These are phyloP conservation scores for Microcos paniculata DNA, from an alignment of 345 rosid genomes.

Conservation along the genomic window DNA sequence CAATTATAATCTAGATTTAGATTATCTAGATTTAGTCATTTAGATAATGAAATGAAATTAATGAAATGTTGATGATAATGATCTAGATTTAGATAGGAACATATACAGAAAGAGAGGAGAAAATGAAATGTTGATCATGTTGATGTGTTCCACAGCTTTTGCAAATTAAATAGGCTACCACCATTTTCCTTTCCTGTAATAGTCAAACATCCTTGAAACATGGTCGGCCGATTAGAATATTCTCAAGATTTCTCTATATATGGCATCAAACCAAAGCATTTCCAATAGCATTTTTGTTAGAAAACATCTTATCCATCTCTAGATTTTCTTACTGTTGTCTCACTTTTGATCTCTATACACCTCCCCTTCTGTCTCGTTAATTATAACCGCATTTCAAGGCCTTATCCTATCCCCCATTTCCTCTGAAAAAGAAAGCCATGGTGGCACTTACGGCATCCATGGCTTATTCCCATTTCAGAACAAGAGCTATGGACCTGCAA, in stretches of 20 bases:
- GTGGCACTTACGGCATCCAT: slow-evolving; percentile 9
- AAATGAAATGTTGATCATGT: too few relatives aligned
- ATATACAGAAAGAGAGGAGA: too few relatives aligned
- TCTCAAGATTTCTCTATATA: neutral
- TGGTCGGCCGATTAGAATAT: slow-evolving; percentile 15
- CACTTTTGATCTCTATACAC: neutral
- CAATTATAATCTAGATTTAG: too few relatives aligned
- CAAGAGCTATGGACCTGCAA: slow-evolving; percentile 2
- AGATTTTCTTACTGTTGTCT: neutral
- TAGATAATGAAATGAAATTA: too few relatives aligned
- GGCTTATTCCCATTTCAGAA: slow-evolving; percentile 14
- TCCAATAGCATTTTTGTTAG: neutral
- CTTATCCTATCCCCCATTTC: neutral
- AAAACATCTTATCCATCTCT: neutral
- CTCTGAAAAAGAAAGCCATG: slow-evolving; percentile 10
- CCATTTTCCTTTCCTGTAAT: neutral
- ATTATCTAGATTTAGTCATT: too few relatives aligned
- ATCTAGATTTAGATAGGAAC: too few relatives aligned
- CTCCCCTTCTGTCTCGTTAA: neutral
- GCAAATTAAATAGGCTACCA: neutral
- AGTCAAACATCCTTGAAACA: slow-evolving; percentile 23
- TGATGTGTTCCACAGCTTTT: slow-evolving; percentile 6
- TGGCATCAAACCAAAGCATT: neutral
- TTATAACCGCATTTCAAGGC: neutral
- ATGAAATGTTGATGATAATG: too few relatives aligned